Percentiles rank a stretch among this genome's conserved stretches.
These are phyloP conservation scores for Cyberlindnera misumaiensis DNA, from an alignment of 805 yeast species.

Conservation along the genomic window DNA sequence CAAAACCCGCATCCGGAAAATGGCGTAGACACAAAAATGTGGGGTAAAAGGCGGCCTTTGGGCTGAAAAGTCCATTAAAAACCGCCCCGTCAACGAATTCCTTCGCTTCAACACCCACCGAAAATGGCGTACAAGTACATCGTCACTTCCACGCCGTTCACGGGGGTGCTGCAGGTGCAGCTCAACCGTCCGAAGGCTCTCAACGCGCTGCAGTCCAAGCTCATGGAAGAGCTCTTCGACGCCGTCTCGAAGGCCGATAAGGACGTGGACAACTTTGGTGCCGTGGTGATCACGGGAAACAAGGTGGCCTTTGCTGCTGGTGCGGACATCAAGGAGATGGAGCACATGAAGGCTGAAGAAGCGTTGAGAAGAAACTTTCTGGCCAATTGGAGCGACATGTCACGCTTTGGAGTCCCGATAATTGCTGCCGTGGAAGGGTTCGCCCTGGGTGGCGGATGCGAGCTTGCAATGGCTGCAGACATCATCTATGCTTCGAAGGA, in stretches of 20 bases:
- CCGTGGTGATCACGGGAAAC: constrained; percentile 41
- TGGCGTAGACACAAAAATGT: no score
- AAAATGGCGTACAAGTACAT: constrained; percentile 17
- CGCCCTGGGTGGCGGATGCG: constrained; percentile 54
- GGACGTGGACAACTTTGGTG: constrained; percentile 32
- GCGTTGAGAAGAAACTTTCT: constrained; percentile 30
- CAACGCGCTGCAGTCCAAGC: constrained; percentile 17
- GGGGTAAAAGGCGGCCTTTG: no score
- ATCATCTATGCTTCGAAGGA: constrained; percentile 42
- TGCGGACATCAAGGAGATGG: constrained; percentile 49
- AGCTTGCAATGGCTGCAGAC: constrained; percentile 45
- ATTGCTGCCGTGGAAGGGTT: constrained; percentile 50
- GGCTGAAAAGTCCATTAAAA: no score
- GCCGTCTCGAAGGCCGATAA: constrained; percentile 18
- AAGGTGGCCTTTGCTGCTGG: constrained; percentile 46
- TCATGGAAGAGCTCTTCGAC: constrained; percentile 16
- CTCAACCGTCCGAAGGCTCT: constrained; percentile 24
- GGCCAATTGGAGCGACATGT: constrained; percentile 33
- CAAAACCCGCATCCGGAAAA: no score
- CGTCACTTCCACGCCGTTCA: constrained; percentile 14
- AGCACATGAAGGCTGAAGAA: constrained; percentile 29
- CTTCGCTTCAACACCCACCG: no score
- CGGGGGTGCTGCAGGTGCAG: constrained; percentile 21
- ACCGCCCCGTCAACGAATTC: no score
- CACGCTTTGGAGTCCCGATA: constrained; percentile 37